A percentile compares a stretch with the other conserved stretches of the same genome.
Conservation (phyloP, 371 early-diverging fungal species). For the Funneliformis caledonium region DNA sequence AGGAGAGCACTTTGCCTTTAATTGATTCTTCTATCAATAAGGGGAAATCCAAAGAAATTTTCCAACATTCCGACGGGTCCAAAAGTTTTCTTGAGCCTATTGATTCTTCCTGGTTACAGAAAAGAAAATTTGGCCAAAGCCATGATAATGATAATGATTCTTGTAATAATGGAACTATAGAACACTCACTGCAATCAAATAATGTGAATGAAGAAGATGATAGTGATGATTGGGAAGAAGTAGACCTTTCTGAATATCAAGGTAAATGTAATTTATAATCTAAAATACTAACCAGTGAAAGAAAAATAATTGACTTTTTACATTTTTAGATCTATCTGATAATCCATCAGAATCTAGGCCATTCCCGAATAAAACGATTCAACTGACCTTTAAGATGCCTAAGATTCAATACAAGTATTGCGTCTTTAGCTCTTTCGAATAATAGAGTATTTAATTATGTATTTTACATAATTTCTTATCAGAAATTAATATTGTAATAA, state of each 20-base stretch:
- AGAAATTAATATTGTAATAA: background rate
- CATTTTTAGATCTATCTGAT: background rate
- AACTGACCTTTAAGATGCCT: slow-evolving; percentile 21
- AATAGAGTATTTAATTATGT: background rate
- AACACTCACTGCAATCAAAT: background rate
- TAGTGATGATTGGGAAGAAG: slow-evolving; percentile 38
- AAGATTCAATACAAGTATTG: slow-evolving; percentile 25
- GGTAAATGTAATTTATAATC: background rate
- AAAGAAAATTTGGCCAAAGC: background rate
- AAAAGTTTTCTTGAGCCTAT: slow-evolving; percentile 26
- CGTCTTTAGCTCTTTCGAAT: background rate
- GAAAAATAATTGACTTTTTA: background rate
- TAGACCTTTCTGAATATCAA: slow-evolving; percentile 18
- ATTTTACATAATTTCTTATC: background rate
- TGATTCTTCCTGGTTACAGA: background rate
- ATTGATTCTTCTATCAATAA: background rate
- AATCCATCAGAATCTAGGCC: background rate
- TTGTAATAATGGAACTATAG: background rate
- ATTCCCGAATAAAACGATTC: slow-evolving; percentile 17
- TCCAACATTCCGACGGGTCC: slow-evolving; percentile 22
- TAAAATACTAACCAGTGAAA: background rate
- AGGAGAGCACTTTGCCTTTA: background rate
- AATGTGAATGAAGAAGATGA: slow-evolving; percentile 16
- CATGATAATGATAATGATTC: background rate
- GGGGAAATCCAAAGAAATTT: slow-evolving; percentile 2